Conservation (phyloP, 2,329 filamentous ascomycete species). For the Calonectria montana region DNA sequence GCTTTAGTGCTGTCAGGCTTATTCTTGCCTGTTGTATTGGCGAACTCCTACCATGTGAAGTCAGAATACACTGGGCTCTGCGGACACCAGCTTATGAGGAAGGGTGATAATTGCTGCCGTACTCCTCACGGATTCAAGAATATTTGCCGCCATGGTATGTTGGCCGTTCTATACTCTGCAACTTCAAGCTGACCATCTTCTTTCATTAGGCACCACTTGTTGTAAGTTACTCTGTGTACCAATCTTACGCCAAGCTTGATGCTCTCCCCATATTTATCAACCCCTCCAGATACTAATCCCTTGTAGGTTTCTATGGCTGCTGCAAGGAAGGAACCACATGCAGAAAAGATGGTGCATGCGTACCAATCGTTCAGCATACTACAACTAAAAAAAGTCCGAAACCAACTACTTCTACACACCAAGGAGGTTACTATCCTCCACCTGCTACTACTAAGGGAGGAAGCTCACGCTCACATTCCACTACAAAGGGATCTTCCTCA, state of each 20-base stretch:
- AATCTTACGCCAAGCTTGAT: not conserved
- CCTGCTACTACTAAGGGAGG: not conserved
- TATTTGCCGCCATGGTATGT: constrained; percentile 1
- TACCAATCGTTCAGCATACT: not conserved
- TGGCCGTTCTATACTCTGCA: not conserved
- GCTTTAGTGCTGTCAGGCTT: constrained; percentile 11
- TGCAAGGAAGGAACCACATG: constrained; percentile 4
- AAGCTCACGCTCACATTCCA: not conserved
- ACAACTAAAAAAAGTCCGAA: not conserved
- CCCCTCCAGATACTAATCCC: not conserved
- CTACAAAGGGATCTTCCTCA: not conserved
- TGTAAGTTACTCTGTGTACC: not conserved
- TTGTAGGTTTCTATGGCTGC: not conserved
- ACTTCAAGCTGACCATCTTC: not conserved
- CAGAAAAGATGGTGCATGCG: constrained; percentile 1
- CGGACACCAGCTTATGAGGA: not conserved
- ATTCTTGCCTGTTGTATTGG: constrained; percentile 2
- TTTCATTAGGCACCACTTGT: not conserved
- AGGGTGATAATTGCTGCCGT: constrained; percentile 4
- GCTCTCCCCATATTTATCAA: too few relatives aligned
- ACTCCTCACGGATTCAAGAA: not conserved
- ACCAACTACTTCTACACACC: not conserved
- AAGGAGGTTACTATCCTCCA: not conserved
- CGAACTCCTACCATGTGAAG: not conserved
- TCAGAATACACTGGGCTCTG: not conserved